These are phyloP conservation scores for Cladorrhinum sp. DNA, from an alignment of 2,329 filamentous ascomycete genomes.

Conservation along the genomic window DNA sequence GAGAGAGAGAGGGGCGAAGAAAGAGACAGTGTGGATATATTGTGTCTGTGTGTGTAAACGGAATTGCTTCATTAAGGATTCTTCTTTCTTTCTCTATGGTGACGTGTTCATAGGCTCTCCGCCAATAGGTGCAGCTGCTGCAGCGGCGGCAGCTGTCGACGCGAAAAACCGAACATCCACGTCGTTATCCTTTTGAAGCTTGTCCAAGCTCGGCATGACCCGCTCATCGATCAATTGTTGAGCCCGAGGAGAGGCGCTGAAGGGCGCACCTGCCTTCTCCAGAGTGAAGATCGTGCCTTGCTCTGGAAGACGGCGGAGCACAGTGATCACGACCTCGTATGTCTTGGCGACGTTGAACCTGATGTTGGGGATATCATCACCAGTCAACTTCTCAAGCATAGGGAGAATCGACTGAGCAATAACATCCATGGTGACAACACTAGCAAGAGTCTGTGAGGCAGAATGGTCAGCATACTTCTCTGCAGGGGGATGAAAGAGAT, in stretches of 20 bases:
- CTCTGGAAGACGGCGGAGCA: constrained; percentile 86
- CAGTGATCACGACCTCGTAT: constrained; percentile 83
- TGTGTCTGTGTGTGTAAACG: constrained; percentile 39
- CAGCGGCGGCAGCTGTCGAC: constrained; percentile 73
- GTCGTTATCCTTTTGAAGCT: constrained; percentile 94
- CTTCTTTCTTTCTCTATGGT: constrained; percentile 46
- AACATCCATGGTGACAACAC: constrained; percentile 88
- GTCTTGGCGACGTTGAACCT: constrained; percentile 99
- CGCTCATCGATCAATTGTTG: constrained; percentile 80
- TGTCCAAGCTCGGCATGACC: constrained; percentile 85
- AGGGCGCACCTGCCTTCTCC: constrained; percentile 70
- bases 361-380: constrained; percentile 96
- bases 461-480: constrained; percentile 8
- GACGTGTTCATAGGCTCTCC: constrained; percentile 65
- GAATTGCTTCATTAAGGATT: constrained; percentile 49
- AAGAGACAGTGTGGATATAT: constrained; percentile 29
- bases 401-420: constrained; percentile 91
- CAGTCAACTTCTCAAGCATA: constrained; percentile 91
- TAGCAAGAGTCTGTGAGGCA: constrained; percentile 85
- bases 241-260: constrained; percentile 65
- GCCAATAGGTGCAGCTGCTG: constrained; percentile 37
- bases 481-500: neutral
- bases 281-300: constrained; percentile 81
- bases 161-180: constrained; percentile 98
- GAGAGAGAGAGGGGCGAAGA: neutral